Base-by-base conservation (phyloP, 1,139 yeast species). In the Saccharomycopsis phalli region DNA sequence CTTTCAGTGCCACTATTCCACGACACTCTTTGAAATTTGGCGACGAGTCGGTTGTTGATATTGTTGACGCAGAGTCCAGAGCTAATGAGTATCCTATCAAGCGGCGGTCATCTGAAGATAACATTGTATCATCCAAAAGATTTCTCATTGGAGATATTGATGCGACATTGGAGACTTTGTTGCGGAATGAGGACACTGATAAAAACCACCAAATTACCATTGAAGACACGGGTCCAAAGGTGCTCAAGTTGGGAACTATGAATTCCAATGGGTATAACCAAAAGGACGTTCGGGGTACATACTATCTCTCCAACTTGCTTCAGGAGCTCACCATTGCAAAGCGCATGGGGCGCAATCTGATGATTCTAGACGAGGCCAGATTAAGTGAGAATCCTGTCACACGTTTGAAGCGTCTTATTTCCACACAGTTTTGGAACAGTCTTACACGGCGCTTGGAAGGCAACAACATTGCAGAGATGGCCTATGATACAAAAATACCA, bases 171-270 rank as follows among this genome's bases (percentile, higher is more conserved):
- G 63, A 72, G 20, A 80, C 81, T 50, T 66, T 88, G 41, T 64
- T 88, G 47, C 71, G 68, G 25, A 76, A 71, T 48, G 96, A 88
- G 57, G 97, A 88, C 56, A 87, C 96, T 2, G 95, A 87, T 58
- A 69, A 69, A 42, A 81, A 88, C 58, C 77, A 63, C 58, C 96
- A 88, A 59, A 88, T 88, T 53, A 87, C 96, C 11, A 81, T 87
- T 40, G 96, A 87, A 54, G 96, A 87, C 57, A 71, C 76, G 2
- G 96, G 96, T 0, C 95, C 96, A n/a, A 87, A 87, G 55, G 93
- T 82, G 13, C 65, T 86, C 48, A 70, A 76, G 49, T 66, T 87
- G 31, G 95, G 95, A 4, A 84, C 95, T 0, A 84, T 78, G 36
- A 82, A 82, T 56, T 83, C 95, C 2, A 74, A 79, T 50, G 95